Conservation (phyloP, 2,329 filamentous ascomycete species). For the Plectosphaerella cucumerina region DNA sequence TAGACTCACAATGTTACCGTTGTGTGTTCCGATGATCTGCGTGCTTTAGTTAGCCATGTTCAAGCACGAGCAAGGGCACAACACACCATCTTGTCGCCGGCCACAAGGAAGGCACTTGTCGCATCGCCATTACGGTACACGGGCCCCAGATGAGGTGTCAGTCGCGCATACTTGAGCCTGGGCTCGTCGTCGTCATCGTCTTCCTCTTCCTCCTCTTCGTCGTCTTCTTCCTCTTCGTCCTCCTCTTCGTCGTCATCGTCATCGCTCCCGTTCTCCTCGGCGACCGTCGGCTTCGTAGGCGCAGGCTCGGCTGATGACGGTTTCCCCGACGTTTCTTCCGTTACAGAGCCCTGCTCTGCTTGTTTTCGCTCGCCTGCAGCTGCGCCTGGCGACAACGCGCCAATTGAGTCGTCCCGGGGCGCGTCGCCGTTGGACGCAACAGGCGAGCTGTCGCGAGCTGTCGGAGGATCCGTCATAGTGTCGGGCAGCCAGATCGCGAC, state of each 20-base stretch:
- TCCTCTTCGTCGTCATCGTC: constrained; percentile 23
- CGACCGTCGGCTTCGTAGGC: constrained; percentile 5
- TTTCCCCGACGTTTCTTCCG: not conserved
- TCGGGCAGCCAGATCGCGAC: not conserved
- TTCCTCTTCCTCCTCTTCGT: constrained; percentile 64
- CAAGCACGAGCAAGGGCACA: not conserved
- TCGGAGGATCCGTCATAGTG: not conserved
- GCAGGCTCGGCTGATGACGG: constrained; percentile 1
- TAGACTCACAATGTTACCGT: constrained; percentile 81
- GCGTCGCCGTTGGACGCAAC: not conserved
- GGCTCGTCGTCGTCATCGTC: constrained; percentile 93
- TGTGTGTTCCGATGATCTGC: constrained; percentile 89
- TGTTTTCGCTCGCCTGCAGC: not conserved
- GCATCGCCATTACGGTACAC: constrained; percentile 95
- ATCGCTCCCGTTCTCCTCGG: constrained; percentile 10
- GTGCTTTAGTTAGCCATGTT: constrained; percentile 23
- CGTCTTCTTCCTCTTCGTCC: constrained; percentile 43
- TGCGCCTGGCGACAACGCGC: not conserved
- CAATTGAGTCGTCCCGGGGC: constrained; percentile 14
- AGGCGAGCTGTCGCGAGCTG: not conserved
- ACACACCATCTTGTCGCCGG: constrained; percentile 92
- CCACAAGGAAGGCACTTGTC: constrained; percentile 84
- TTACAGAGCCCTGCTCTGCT: too few relatives aligned
- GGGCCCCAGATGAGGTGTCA: constrained; percentile 74
- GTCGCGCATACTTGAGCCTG: constrained; percentile 82